phyloP scores from a whole-genome alignment of 2,329 filamentous ascomycete species.

The Cladosporium austrohemisphaericum region DNA sequence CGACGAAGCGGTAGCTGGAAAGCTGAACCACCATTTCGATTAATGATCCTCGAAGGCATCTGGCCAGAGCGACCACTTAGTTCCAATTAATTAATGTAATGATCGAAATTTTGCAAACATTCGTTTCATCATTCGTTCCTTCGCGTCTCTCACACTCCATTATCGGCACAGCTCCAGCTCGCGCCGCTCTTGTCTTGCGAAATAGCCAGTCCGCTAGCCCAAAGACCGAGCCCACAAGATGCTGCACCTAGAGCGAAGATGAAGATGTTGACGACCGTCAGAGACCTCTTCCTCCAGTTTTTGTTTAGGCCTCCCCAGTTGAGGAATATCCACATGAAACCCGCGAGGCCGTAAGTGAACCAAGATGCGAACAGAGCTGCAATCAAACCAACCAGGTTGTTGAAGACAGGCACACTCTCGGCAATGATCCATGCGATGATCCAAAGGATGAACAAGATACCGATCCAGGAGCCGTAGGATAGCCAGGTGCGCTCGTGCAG shows the following conservation, averaged over 20 bases:
- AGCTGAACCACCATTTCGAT: neutral
- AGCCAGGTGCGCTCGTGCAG: conserved; percentile 33
- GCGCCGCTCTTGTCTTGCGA: conserved; percentile 9
- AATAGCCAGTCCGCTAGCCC: conserved; percentile 24
- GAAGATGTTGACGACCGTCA: conserved; percentile 42
- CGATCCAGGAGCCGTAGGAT: conserved; percentile 56
- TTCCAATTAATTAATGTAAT: too few relatives aligned
- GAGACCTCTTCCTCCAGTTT: conserved; percentile 39
- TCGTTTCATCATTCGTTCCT: too few relatives aligned
- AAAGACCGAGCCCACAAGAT: conserved; percentile 30
- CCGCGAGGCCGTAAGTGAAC: conserved; percentile 38
- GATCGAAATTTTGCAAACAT: neutral
- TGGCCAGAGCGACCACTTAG: neutral
- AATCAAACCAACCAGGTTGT: conserved; percentile 61
- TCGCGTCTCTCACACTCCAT: conserved; percentile 14
- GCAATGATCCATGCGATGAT: conserved; percentile 65
- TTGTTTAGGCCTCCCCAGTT: conserved; percentile 43
- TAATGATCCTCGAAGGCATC: neutral
- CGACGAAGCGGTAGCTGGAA: too few relatives aligned
- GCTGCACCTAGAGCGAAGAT: conserved; percentile 34
- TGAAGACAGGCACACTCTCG: conserved; percentile 67
- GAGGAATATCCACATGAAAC: conserved; percentile 37
- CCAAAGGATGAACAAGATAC: conserved; percentile 56
- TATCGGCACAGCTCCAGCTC: conserved; percentile 16
- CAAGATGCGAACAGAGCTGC: conserved; percentile 60